Evolutionary conservation across 2,329 filamentous ascomycete species (phyloP).

Genomic region (Aspergillus eucalypticola): DNA sequence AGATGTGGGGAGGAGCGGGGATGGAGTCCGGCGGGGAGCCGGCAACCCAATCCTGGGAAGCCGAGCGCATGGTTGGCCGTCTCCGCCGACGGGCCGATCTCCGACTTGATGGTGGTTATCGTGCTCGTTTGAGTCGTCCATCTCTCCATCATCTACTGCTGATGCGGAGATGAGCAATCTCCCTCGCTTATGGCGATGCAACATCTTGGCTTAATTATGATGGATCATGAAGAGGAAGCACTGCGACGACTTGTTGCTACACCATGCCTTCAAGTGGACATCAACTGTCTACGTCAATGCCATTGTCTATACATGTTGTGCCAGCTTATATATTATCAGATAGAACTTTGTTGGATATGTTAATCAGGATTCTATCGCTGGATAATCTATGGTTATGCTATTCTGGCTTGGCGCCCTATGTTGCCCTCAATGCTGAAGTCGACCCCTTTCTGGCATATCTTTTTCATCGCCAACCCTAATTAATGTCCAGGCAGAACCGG

Average conservation of each 20-base stretch:
- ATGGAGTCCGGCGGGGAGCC: slow-evolving; percentile 17
- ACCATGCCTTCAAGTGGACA: no score
- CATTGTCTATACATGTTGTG: no score
- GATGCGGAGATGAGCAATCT: background rate
- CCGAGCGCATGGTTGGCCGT: slow-evolving; percentile 32
- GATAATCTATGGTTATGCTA: no score
- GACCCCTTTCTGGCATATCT: no score
- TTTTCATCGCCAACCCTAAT: no score
- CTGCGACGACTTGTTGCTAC: background rate
- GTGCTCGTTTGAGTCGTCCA: background rate
- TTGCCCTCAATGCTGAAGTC: no score
- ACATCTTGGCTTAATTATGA: background rate
- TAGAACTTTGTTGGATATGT: no score
- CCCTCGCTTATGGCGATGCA: background rate
- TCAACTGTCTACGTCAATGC: no score
- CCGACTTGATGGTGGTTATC: background rate
- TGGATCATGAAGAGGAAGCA: background rate
- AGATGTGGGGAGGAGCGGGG: slow-evolving; percentile 11
- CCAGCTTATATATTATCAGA: no score
- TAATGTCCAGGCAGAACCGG: no score
- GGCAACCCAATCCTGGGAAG: slow-evolving; percentile 32
- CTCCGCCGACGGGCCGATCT: slow-evolving; percentile 14
- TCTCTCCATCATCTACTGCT: background rate
- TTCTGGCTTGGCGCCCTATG: no score
- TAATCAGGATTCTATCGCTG: no score